Percentiles rank a stretch among this genome's conserved stretches.
These are phyloP conservation scores for Heimioporus retisporus DNA, from an alignment of 1,284 basidiomycete genomes.

Conservation along the genomic window DNA sequence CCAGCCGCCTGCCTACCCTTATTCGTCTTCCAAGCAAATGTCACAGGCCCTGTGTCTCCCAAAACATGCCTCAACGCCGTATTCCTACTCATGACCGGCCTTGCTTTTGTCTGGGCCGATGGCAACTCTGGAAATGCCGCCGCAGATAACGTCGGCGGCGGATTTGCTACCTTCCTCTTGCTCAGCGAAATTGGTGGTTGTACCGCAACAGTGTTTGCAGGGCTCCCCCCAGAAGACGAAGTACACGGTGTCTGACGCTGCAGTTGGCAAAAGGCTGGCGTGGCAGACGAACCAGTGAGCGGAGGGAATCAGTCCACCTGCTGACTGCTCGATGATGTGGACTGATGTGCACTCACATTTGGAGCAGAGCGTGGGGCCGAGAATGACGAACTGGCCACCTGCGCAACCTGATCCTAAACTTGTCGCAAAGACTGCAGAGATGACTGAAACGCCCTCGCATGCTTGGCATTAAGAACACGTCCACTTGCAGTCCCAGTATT, in stretches of 20 bases:
- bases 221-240: constrained; percentile 33
- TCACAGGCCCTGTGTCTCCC: constrained; percentile 60
- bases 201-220: not conserved
- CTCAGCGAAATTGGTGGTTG: not conserved
- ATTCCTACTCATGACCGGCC: constrained; percentile 73
- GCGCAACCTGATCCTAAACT: constrained; percentile 91
- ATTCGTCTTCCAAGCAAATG: constrained; percentile 60
- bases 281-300: constrained; percentile 41
- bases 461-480: constrained; percentile 86
- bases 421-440: constrained; percentile 69
- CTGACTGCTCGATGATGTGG: constrained; percentile 28
- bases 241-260: constrained; percentile 70
- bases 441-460: constrained; percentile 70
- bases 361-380: constrained; percentile 46
- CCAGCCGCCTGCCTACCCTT: not conserved
- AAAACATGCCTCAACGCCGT: constrained; percentile 77
- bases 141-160: constrained; percentile 61
- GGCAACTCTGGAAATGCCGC: constrained; percentile 82
- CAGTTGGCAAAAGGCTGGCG: constrained; percentile 40
- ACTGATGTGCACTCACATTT: constrained; percentile 23
- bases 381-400: constrained; percentile 77
- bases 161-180: constrained; percentile 4
- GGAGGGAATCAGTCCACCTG: constrained; percentile 58
- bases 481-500: constrained; percentile 86
- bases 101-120: constrained; percentile 51